Conservation (phyloP, 805 yeast species). For the Blastobotrys parvus region DNA sequence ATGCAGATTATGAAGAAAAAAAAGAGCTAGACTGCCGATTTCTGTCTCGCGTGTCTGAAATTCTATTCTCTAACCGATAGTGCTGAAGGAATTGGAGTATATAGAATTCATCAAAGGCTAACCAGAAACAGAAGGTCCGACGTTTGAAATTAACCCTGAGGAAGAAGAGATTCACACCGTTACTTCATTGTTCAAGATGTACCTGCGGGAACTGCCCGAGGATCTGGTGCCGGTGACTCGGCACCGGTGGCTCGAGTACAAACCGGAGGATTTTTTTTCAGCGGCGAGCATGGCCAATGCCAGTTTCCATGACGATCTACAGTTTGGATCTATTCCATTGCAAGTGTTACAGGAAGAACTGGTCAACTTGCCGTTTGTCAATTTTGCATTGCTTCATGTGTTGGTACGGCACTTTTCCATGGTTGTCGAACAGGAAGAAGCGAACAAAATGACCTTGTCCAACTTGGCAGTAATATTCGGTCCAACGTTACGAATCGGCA, state of each 20-base stretch:
- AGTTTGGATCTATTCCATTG: conserved; percentile 1
- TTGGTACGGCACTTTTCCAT: conserved; percentile 21
- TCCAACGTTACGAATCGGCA: conserved; percentile 24
- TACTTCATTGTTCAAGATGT: conserved; percentile 24
- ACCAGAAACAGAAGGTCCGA: conserved; percentile 12
- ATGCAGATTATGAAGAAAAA: too few relatives aligned
- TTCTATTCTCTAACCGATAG: too few relatives aligned
- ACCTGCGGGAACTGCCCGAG: conserved; percentile 23
- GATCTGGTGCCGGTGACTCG: conserved; percentile 15
- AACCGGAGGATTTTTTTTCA: neutral
- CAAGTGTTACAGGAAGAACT: conserved; percentile 15
- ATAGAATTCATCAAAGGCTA: neutral
- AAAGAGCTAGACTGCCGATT: too few relatives aligned
- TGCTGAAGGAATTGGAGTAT: too few relatives aligned
- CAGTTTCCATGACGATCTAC: neutral
- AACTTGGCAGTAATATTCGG: conserved; percentile 25
- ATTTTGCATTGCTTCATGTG: conserved; percentile 21
- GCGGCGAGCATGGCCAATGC: neutral
- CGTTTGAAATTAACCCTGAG: conserved; percentile 15
- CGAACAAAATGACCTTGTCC: conserved; percentile 23
- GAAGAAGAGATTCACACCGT: conserved; percentile 25
- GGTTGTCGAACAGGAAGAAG: conserved; percentile 14
- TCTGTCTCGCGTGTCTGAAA: too few relatives aligned
- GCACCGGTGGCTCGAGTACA: conserved; percentile 5
- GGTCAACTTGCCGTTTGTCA: conserved; percentile 9